Evolutionary conservation across 257 asterid genomes (phyloP).

Genomic region (Nicotiana tomentosiformis): DNA sequence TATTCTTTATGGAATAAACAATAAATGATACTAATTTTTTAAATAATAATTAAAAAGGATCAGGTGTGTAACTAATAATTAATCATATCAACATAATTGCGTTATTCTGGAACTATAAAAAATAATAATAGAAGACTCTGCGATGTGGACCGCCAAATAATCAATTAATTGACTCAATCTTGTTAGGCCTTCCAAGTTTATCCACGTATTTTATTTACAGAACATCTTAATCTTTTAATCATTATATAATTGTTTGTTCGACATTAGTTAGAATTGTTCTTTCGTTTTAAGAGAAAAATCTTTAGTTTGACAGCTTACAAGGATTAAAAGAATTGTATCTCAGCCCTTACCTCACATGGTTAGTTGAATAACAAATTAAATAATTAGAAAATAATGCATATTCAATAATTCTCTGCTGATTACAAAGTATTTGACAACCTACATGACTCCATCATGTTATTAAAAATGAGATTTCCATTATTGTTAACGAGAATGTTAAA

Average conservation of each 20-base stretch:
- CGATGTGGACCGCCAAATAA: not conserved
- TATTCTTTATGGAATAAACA: too few species aligned
- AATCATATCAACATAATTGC: slow-evolving; percentile 3
- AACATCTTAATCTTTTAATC: not conserved
- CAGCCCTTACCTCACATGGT: not conserved
- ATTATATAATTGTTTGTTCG: not conserved
- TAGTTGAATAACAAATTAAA: not conserved
- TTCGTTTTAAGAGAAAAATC: not conserved
- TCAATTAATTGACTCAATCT: not conserved
- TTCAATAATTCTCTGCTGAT: not conserved
- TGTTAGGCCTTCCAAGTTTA: not conserved
- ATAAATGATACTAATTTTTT: too few species aligned
- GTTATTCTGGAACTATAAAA: not conserved
- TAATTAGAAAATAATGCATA: not conserved
- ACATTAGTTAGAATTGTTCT: not conserved
- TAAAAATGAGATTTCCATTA: not conserved
- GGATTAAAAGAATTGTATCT: not conserved
- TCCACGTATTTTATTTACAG: not conserved
- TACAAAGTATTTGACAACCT: not conserved
- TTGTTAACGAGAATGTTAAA: not conserved
- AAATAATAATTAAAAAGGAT: too few species aligned
- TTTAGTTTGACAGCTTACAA: not conserved
- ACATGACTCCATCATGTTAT: not conserved
- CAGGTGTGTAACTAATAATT: not conserved
- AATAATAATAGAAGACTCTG: not conserved